Evolutionary conservation across 805 yeast species (phyloP), one percentile per base, ranked within the genome.

Genomic region (Nematodospora valgi): DNA sequence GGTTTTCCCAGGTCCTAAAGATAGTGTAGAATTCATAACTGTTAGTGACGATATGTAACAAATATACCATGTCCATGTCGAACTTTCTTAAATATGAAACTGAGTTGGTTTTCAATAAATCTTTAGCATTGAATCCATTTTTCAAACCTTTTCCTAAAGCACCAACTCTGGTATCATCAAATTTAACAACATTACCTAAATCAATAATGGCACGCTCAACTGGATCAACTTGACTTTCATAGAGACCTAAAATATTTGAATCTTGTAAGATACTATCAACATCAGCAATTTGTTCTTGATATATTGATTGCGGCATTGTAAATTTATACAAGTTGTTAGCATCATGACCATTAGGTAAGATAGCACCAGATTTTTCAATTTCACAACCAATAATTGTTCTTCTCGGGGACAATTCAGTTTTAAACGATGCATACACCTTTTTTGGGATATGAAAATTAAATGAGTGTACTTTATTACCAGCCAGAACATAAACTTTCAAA

Each of bases 131-230:
- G 57, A 94, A 94, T 0, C 98, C 98, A 39, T 74, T 72, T 47
- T 86, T 88, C 38, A 93, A 62, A 19, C 96, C 95, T 48, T 74
- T 76, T 6, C 97, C 95, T 7, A 94, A 64, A 0, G 88, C 78
- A 6, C 97, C 96, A n/a, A 86, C 74, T 37, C 74, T 69, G 1
- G 77, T 64, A 29, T 82, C 81, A 43, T 79, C 86, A 44, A 89
- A 82, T 11, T 70, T 69, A 14, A 89, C 83, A 11, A 77, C 68
- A 16, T 80, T 68, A 3, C 98, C 98, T 12, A 93, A 62, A 21
- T 82, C 82, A 44, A 93, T 74, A 28, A 87, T 73, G 0, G 87
- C 87, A 31, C 96, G 65, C 40, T 87, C 91, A 4, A 73, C 64
- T 0, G 86, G 58, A 6, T 66, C 68, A 25, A 93, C 68, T 17